Evolutionary conservation across 2,329 filamentous ascomycete species (phyloP), one percentile per base, ranked within the genome.

Genomic region (Beauveria pseudobassiana): DNA sequence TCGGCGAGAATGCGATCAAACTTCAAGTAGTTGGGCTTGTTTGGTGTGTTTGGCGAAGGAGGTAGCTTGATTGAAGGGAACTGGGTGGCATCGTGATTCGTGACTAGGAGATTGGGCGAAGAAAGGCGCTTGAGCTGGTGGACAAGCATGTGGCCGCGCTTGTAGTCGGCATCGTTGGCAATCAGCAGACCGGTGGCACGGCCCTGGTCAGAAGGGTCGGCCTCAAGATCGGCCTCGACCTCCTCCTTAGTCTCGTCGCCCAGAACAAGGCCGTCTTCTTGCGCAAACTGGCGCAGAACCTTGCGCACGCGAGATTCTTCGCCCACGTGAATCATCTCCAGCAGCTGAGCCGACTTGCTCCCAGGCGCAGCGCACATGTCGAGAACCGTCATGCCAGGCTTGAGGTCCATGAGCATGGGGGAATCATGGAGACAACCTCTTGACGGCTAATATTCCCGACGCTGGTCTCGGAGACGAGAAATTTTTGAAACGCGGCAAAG

Each of bases 361-460:
- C 95, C 95, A 1, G 95, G 95, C 1, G 95, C 95, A 63, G 95
- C 95, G 76, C 95, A 99, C 79, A 99, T 87, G 74, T 99, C 95
- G 68, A 99, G 78, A 10, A 97, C 93, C 1, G 88, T 89, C 88
- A 97, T 96, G 59, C 93, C 91, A 5, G 95, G 93, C 68, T 86
- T 86, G 56, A 98, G 82, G 70, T 98, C 93, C 80, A 99, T 89
- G 69, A 98, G 81, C 68, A 98, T 83, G 28, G 95, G 95, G 95
- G 95, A 65, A 99, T 98, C 95, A 99, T 99, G 79, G 91, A 96
- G 70, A 99, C 95, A 50, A 96, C 89, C 78, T 99, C 95, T 76
- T 99, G 95, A 69, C 95, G 87, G 76, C 90, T 96, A 70, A 99
- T 98, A 74, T 98, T 99, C 69, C 95, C 95, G 24, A 98, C 92